These are phyloP conservation scores for Sarocladium strictum DNA, from an alignment of 2,329 filamentous ascomycete species.

Conservation along the genomic window DNA sequence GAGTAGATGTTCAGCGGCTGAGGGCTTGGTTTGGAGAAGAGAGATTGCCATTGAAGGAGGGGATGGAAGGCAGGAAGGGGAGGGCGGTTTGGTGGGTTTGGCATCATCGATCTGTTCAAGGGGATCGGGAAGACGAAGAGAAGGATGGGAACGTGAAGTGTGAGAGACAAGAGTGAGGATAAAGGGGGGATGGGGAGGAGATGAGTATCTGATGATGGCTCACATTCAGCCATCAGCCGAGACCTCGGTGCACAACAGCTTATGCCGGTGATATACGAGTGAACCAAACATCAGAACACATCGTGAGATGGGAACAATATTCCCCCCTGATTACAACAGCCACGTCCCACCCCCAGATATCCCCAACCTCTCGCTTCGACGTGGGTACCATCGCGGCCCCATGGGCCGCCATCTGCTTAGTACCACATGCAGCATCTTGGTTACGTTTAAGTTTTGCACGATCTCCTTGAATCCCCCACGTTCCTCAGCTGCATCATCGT, in stretches of 20 bases:
- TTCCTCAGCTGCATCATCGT: too few species aligned
- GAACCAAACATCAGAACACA: too few species aligned
- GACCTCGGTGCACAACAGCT: too few species aligned
- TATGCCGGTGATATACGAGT: too few species aligned
- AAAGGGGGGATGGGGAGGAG: neutral
- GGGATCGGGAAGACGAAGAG: neutral
- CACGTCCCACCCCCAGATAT: neutral
- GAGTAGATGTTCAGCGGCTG: neutral
- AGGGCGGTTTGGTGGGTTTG: neutral
- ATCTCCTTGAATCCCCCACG: neutral
- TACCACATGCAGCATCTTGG: too few species aligned
- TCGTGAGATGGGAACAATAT: too few species aligned
- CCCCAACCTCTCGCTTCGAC: neutral
- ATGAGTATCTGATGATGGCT: neutral
- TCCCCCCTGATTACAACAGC: too few species aligned
- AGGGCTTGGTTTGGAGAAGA: conserved; percentile 5
- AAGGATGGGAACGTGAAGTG: neutral
- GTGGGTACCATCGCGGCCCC: conserved; percentile 5
- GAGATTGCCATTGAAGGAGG: conserved; percentile 1
- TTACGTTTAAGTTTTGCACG: neutral
- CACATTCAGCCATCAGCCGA: too few species aligned
- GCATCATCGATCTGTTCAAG: conserved; percentile 6
- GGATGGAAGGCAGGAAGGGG: neutral
- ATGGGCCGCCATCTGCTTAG: neutral
- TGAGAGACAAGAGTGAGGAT: neutral